Percentiles rank a stretch among this genome's conserved stretches.
Conservation (phyloP, 1,284 basidiomycete species). For the Retiboletus flavoniger region DNA sequence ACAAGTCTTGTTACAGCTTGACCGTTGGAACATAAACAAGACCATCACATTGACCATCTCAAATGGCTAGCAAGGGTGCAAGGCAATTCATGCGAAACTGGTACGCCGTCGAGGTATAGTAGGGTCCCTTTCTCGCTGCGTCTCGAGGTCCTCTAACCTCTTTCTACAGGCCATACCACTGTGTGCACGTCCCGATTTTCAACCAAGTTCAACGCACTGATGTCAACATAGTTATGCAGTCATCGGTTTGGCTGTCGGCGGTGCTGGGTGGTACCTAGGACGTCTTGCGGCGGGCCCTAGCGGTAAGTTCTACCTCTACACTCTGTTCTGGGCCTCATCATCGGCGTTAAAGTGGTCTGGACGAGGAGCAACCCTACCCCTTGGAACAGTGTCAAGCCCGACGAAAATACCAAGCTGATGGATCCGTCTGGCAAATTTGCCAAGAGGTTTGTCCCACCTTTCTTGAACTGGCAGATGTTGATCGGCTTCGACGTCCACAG, state of each 20-base stretch:
- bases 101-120: slow-evolving; percentile 75
- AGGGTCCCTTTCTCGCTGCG: background rate
- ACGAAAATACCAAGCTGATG: slow-evolving; percentile 69
- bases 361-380: slow-evolving; percentile 77
- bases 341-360: slow-evolving; percentile 62
- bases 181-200: slow-evolving; percentile 44
- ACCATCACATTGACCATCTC: slow-evolving; percentile 8
- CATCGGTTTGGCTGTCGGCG: slow-evolving; percentile 61
- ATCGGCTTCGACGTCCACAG: slow-evolving; percentile 37
- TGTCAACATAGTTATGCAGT: slow-evolving; percentile 58
- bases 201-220: slow-evolving; percentile 16
- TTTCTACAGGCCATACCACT: slow-evolving; percentile 70
- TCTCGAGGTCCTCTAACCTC: slow-evolving; percentile 1
- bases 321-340: slow-evolving; percentile 5
- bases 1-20: background rate
- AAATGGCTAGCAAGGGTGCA: slow-evolving; percentile 27
- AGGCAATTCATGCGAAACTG: slow-evolving; percentile 65
- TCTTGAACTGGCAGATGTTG: slow-evolving; percentile 9
- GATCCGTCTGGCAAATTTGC: slow-evolving; percentile 70
- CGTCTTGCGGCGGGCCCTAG: slow-evolving; percentile 70
- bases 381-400: slow-evolving; percentile 72
- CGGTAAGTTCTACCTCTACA: slow-evolving; percentile 43
- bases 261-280: slow-evolving; percentile 69
- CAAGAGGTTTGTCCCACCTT: slow-evolving; percentile 50
- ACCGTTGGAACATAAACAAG: background rate